Base-by-base conservation (phyloP, 805 yeast genomes). In the Cyberlindnera saturnus region DNA sequence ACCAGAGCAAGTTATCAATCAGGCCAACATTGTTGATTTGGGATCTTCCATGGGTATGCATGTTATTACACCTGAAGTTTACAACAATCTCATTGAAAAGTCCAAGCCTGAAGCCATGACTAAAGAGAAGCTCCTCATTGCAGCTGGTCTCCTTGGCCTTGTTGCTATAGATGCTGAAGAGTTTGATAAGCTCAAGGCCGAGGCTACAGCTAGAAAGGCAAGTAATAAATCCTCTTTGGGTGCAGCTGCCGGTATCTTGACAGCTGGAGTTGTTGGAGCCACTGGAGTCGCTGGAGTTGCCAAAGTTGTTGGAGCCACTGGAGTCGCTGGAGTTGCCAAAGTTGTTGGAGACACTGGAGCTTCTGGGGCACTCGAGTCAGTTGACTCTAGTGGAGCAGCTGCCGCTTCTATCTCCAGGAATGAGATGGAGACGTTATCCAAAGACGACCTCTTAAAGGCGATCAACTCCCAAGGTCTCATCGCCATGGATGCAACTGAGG, bases 81-180 rank as follows among this genome's bases (percentile, higher is more conserved):
- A 51, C 32, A 50, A 50, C 7, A 33, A 32, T 3, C 39, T 64
- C 40, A 17, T 45, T 15, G 42, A 45, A 17, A 40, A 38, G 17
- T 16, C 40, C 10, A 33, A 36, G 18, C 36, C 50, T 13, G 37
- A 38, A 11, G 39, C 40, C 3, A 36, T 41, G n/a, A 36, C 49
- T 1, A 42, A 43, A 23, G 46, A 48, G 3, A 43, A 39, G 13
- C 17, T 55, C 14, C 28, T 40, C 9, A 26, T 34, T 2, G 47
- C 40, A 17, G 47, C 52, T 13, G 42, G 50, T 5, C 66, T 62
- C 11, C 49, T 59, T 32, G 72, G 68, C 6, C 49, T 70, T 37
- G 60, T 63, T 7, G 42, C 61, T 7, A 9, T 47, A 11, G 20
- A 43, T 10, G 8, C 34, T 5, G 32, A 34, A 6, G 46, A 46